Evolutionary conservation across 257 asterid species (phyloP).

Genomic region (Cinchona pubescens): DNA sequence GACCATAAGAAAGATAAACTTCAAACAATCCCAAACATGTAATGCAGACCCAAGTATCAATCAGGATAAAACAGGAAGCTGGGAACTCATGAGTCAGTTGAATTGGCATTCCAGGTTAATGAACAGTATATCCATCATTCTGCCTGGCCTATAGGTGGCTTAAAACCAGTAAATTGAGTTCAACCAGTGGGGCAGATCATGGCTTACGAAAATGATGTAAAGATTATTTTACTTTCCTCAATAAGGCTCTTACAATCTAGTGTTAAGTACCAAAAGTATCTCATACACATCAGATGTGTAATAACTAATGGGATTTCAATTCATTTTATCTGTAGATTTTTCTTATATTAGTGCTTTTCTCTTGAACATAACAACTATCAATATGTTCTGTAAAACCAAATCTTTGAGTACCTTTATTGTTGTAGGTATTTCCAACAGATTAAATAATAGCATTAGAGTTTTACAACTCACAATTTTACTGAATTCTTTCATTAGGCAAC

Average conservation of each 20-base stretch:
- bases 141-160: not conserved
- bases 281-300: too few relatives aligned
- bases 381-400: not conserved
- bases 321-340: not conserved
- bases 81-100: too few relatives aligned
- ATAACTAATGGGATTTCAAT: not conserved
- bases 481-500: not conserved
- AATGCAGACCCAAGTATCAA: too few relatives aligned
- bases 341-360: not conserved
- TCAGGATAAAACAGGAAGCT: too few relatives aligned
- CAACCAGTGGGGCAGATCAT: not conserved
- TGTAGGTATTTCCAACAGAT: not conserved
- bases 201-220: not conserved
- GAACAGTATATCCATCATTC: not conserved
- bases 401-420: not conserved
- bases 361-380: not conserved
- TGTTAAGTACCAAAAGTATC: not conserved
- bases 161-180: not conserved
- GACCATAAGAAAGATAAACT: not conserved
- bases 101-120: not conserved
- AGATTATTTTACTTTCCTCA: not conserved
- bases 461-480: too few relatives aligned
- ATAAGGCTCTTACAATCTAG: not conserved
- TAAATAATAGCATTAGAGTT: not conserved
- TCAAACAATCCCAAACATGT: not conserved